A percentile compares a stretch with the other conserved stretches of the same genome.
These are phyloP conservation scores for Xanthoconium stramineum DNA, from an alignment of 768 basidiomycete species.

Conservation along the genomic window DNA sequence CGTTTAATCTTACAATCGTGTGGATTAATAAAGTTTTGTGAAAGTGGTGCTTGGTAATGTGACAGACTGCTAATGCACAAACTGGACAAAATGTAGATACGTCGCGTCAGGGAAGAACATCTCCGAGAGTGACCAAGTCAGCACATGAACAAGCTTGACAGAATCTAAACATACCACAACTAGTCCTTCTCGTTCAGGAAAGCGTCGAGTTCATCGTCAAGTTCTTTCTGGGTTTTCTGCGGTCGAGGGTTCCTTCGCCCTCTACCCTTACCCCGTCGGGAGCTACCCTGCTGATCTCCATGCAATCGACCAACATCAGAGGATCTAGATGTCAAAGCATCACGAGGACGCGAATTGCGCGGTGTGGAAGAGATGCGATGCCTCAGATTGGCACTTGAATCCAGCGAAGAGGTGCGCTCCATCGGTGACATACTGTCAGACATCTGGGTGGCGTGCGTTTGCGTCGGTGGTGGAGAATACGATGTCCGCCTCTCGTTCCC, in stretches of 20 bases:
- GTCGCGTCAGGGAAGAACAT: not conserved
- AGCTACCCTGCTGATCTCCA: slow-evolving; percentile 25
- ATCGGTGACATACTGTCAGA: slow-evolving; percentile 50
- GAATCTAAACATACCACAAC: slow-evolving; percentile 10
- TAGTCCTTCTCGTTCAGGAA: slow-evolving; percentile 58
- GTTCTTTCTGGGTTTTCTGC: slow-evolving; percentile 66
- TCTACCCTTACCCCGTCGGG: slow-evolving; percentile 29
- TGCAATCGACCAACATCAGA: slow-evolving; percentile 18
- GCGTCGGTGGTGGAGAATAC: slow-evolving; percentile 50
- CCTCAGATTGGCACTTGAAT: slow-evolving; percentile 39
- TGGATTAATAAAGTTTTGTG: not conserved
- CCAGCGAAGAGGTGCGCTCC: slow-evolving; percentile 51
- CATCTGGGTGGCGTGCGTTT: slow-evolving; percentile 68
- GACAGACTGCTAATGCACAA: slow-evolving; percentile 2
- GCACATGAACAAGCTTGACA: not conserved
- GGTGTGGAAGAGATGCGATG: slow-evolving; percentile 44
- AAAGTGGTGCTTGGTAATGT: slow-evolving; percentile 14
- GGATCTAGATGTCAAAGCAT: slow-evolving; percentile 14
- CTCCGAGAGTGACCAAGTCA: slow-evolving; percentile 2
- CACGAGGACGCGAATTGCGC: slow-evolving; percentile 12
- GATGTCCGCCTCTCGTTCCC: slow-evolving; percentile 41
- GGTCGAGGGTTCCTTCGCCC: slow-evolving; percentile 41
- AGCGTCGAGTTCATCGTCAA: slow-evolving; percentile 81
- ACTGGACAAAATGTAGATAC: not conserved
- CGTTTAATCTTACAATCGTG: too few species aligned